A percentile compares a stretch with the other conserved stretches of the same genome.
Evolutionary conservation across 2,329 filamentous ascomycete genomes (phyloP).

Genomic region (Pseudopithomyces maydicus): DNA sequence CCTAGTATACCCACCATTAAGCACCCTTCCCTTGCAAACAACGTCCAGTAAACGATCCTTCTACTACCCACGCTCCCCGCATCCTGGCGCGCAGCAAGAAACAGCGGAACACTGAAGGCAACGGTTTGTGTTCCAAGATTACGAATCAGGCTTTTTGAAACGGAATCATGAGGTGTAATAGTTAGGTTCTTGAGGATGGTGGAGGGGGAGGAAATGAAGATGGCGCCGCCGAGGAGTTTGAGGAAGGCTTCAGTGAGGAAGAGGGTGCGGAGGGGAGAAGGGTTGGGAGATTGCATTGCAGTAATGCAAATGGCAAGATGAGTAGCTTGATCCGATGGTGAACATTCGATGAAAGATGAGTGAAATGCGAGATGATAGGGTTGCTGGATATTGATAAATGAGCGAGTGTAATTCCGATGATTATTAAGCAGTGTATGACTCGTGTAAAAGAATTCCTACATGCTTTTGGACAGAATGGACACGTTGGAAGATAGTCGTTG

Average conservation of each 20-base stretch:
- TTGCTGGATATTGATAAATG: no score
- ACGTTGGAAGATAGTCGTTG: no score
- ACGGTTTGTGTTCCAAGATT: slow-evolving; percentile 23
- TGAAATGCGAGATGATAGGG: no score
- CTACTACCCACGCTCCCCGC: slow-evolving; percentile 2
- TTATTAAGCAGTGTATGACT: no score
- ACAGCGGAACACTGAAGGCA: slow-evolving; percentile 25
- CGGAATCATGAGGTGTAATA: slow-evolving; percentile 5
- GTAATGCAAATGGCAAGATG: background rate
- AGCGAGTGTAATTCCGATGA: no score
- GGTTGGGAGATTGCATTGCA: background rate
- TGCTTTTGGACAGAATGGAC: no score
- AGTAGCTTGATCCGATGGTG: background rate
- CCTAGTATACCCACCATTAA: slow-evolving; percentile 8
- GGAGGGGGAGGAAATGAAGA: background rate
- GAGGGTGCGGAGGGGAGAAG: background rate
- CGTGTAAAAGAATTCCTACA: no score
- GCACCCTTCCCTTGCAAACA: slow-evolving; percentile 10
- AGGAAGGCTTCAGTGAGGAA: background rate
- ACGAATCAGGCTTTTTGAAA: slow-evolving; percentile 12
- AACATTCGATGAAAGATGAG: no score
- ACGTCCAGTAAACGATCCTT: slow-evolving; percentile 17
- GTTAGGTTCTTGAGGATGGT: slow-evolving; percentile 16
- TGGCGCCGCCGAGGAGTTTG: background rate
- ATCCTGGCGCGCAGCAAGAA: slow-evolving; percentile 16